phyloP scores from a whole-genome alignment of 306 rosid species.

The Vigna nakashimae region DNA sequence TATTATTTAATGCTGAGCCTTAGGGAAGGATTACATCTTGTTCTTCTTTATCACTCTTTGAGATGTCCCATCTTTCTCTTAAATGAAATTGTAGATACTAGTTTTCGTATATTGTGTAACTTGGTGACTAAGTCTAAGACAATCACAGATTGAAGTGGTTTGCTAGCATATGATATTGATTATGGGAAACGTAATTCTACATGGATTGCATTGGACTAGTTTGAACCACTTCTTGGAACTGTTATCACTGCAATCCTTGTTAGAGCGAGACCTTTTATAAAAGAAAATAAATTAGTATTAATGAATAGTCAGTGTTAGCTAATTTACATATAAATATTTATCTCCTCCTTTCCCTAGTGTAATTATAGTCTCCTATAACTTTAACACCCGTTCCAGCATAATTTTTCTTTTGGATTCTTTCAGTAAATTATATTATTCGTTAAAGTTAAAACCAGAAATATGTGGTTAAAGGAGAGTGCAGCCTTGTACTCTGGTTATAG shows the following conservation, averaged over 20 bases:
- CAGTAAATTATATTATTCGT: constrained; percentile 18
- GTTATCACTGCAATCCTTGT: constrained; percentile 13
- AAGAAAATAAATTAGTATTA: neutral
- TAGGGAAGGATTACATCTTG: constrained; percentile 3
- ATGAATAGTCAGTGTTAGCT: neutral
- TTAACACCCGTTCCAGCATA: constrained; percentile 5
- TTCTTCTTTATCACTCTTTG: constrained; percentile 18
- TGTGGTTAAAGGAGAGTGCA: neutral
- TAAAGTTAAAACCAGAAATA: constrained; percentile 23
- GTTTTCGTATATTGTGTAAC: neutral
- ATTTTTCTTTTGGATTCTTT: constrained; percentile 12
- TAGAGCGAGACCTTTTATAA: neutral
- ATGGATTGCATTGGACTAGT: constrained; percentile 3
- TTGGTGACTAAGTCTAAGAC: constrained; percentile 7
- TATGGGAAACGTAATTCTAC: neutral
- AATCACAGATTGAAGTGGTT: constrained; percentile 29
- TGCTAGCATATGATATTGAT: constrained; percentile 3
- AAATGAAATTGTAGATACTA: neutral
- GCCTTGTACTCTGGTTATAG: neutral
- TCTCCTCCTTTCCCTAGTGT: neutral
- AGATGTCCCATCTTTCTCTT: neutral
- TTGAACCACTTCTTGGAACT: constrained; percentile 13
- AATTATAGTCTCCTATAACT: neutral
- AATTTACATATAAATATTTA: neutral
- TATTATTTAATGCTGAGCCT: constrained; percentile 27